Evolutionary conservation across 2,329 filamentous ascomycete genomes (phyloP), one percentile per base, ranked within the genome.

Genomic region (Aspergillus costaricaensis): DNA sequence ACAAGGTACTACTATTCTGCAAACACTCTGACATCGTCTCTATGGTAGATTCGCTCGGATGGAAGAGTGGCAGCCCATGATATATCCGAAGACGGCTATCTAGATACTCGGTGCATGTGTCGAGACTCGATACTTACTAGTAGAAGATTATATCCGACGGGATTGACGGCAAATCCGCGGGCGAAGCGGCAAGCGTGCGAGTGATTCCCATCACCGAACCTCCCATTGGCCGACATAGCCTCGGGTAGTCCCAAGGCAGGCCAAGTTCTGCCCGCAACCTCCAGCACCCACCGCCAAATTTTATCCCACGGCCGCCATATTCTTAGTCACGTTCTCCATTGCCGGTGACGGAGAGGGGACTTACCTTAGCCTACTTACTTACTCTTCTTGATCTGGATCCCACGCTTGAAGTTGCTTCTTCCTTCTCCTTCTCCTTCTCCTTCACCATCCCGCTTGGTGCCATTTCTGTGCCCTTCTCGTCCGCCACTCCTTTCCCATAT

Each of bases 201-300:
- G 10, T 64, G 65, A 65, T 72, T 70, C 66, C 51, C 62, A 72
- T 74, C 65, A 64, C 58, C 65, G 36, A 52, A 4, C 0, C 55
- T 61, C 59, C 66, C 38, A 75, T 75, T 75, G 72, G 72, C 58
- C 53, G 32, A 43, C 43, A 23, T 62, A 57, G 64, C 66, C 63
- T 72, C 71, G 71, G 71, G 55, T 71, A 61, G 39, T 54, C 52
- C 27, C 3, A 30, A 30, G 27, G 10, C 27, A 30, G 27, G 27
- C 10, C 27, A 30, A 30, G 27, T 30, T 30, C 27, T 30, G 27
- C 27, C 27, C 48, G 52, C 48, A 53, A 21, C 25, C 36, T 52
- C 39, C 36, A 41, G 30, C n/a, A 23, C 43, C 50, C 32, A 53
- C 57, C 57, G 51, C 57, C 57, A 41, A 56, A 32, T 25, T 19